Evolutionary conservation across 306 rosid species (phyloP).

Genomic region (Ormosia emarginata): DNA sequence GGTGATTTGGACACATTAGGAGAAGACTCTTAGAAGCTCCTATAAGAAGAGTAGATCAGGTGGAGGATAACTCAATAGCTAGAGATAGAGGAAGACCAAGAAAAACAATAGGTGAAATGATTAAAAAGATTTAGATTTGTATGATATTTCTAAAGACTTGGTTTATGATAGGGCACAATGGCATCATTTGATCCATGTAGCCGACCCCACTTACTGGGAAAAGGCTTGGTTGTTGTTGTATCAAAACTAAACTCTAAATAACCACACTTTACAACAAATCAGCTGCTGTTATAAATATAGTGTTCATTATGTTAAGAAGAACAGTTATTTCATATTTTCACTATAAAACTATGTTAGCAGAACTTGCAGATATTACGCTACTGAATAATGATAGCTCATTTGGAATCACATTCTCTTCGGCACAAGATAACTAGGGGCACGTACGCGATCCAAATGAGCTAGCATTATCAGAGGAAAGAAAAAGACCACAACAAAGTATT

Average conservation of each 20-base stretch:
- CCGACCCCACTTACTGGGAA: too few species aligned
- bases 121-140: too few species aligned
- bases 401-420: not conserved
- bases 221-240: too few species aligned
- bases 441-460: not conserved
- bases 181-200: too few species aligned
- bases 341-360: not conserved
- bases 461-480: slow-evolving; percentile 7
- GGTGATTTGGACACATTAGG: too few species aligned
- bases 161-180: too few species aligned
- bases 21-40: too few species aligned
- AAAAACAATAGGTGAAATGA: too few species aligned
- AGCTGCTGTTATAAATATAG: not conserved
- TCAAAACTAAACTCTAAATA: not conserved
- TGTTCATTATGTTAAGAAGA: not conserved
- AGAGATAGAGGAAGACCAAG: too few species aligned
- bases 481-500: not conserved
- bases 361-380: not conserved
- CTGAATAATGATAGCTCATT: not conserved
- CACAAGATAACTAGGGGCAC: not conserved
- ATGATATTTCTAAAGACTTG: too few species aligned
- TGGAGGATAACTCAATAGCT: too few species aligned
- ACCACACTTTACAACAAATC: not conserved
- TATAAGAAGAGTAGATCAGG: too few species aligned
- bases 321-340: not conserved